Base-by-base conservation (phyloP, 164 flowering plant genomes). In the Nymphaea thermarum region DNA sequence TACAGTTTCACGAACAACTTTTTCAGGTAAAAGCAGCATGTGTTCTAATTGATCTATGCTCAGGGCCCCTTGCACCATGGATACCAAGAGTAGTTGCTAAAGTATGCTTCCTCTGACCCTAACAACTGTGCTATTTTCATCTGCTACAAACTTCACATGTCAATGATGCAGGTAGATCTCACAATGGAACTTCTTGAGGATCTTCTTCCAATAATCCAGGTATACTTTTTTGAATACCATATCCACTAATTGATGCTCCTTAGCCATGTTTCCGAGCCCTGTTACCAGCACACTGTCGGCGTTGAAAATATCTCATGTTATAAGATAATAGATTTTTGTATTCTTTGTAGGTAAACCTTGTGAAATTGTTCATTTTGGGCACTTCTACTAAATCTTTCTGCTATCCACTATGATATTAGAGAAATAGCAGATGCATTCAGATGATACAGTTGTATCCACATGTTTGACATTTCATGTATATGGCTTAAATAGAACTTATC, bases 101-200 rank as follows among this genome's bases (percentile, higher is more conserved):
- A 94, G 98, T 88, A 43, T 63, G 62, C 67, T 60, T 17, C 63
- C 65, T 3, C 43, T 65, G 16, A 8, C 65, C 18, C 47, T 6
- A 44, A 64, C 60, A 42, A 68, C 59, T 2, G 12, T 43, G 42
- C 25, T 65, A 43, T 11, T 44, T 25, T 44, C 12, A 47, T 47
- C 11, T 4, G 55, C 55, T 47, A 47, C 55, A 47, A 7, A 47
- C 55, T 47, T 47, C 12, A 47, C 12, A 3, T 47, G 55, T 47
- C 12, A 12, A 47, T 47, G 12, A 47, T 79, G 62, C 83, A 92
- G 98, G 85, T 88, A 66, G 96, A 92, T 81, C 81, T 92, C 15
- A 63, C 86, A 63, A 73, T 92, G 73, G 98, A 89, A 85, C 91
- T 92, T 71, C 61, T 89, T 63, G 96, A 89, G 80, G 98, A 92